phyloP scores from a whole-genome alignment of 352 stramenopile genomes.

The Phytophthora agathidicida region DNA sequence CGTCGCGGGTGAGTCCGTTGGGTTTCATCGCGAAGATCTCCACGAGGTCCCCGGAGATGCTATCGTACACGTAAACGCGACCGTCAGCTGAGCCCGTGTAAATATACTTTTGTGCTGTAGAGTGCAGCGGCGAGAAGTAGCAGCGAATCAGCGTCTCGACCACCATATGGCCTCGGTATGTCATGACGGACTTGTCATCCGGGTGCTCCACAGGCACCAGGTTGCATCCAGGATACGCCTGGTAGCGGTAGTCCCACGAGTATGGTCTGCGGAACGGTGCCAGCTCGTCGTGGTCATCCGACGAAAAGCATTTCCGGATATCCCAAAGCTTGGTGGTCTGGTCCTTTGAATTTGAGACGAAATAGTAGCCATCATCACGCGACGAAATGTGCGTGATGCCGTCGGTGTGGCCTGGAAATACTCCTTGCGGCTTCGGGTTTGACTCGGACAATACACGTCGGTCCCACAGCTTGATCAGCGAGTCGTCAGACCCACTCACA shows the following conservation, averaged over 20 bases:
- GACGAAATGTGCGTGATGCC: constrained; percentile 84
- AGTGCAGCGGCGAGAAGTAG: constrained; percentile 87
- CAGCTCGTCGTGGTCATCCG: constrained; percentile 49
- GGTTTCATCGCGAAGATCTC: constrained; percentile 84
- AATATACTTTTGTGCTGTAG: constrained; percentile 88
- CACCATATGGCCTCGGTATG: constrained; percentile 80
- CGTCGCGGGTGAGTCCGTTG: constrained; percentile 81
- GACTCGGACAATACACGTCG: constrained; percentile 77
- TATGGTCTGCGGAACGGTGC: constrained; percentile 58
- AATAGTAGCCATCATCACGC: constrained; percentile 87
- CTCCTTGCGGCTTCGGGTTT: constrained; percentile 74
- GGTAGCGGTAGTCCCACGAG: constrained; percentile 84
- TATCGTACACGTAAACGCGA: constrained; percentile 86
- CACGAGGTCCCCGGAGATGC: constrained; percentile 68
- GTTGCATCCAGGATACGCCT: constrained; percentile 76
- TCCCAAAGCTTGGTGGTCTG: constrained; percentile 88
- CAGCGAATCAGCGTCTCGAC: constrained; percentile 87
- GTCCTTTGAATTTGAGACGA: constrained; percentile 89
- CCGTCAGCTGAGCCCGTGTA: constrained; percentile 86
- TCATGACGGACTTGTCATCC: constrained; percentile 82
- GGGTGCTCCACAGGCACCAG: constrained; percentile 63
- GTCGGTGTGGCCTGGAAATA: constrained; percentile 86
- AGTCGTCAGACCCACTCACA: constrained; percentile 84
- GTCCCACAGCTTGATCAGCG: constrained; percentile 88
- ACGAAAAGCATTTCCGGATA: constrained; percentile 75